phyloP scores from a whole-genome alignment of 2,329 filamentous ascomycete species.

The Microthyrium microscopicum region DNA sequence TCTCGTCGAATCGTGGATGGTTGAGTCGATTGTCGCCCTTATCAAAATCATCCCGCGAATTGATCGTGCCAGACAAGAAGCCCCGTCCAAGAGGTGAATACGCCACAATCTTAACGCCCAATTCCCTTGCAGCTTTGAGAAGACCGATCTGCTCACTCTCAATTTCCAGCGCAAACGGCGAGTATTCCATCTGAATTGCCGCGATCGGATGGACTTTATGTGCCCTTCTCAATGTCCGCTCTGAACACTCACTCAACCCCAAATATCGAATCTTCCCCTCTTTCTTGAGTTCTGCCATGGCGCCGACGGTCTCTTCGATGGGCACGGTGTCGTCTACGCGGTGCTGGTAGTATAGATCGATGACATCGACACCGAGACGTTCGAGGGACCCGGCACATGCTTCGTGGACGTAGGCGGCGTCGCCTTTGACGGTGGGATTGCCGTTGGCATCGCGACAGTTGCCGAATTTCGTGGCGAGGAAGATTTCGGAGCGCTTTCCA shows the following conservation, averaged over 20 bases:
- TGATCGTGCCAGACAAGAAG: conserved; percentile 27
- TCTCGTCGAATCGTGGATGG: conserved; percentile 16
- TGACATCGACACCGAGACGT: conserved; percentile 20
- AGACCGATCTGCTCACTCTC: conserved; percentile 25
- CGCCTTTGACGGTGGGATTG: conserved; percentile 15
- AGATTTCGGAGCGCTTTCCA: conserved; percentile 30
- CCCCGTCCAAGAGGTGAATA: conserved; percentile 26
- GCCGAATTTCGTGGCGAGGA: conserved; percentile 37
- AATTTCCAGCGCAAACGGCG: conserved; percentile 32
- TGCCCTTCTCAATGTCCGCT: conserved; percentile 33
- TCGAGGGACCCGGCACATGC: conserved; percentile 21
- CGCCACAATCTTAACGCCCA: conserved; percentile 27
- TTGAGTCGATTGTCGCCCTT: conserved; percentile 15
- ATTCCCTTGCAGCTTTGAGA: conserved; percentile 28
- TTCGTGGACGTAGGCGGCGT: conserved; percentile 20
- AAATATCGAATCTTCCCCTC: conserved; percentile 38
- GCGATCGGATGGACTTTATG: conserved; percentile 31
- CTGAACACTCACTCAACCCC: conserved; percentile 33
- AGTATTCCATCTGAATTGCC: conserved; percentile 35
- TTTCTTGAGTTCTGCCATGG: conserved; percentile 28
- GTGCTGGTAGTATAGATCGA: conserved; percentile 30
- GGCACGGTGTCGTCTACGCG: conserved; percentile 26
- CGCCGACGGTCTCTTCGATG: conserved; percentile 27
- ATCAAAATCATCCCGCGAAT: conserved; percentile 22
- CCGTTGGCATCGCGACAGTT: conserved; percentile 13